Conservation (phyloP, 2,329 filamentous ascomycete species). For the Cladosporium oxysporum region DNA sequence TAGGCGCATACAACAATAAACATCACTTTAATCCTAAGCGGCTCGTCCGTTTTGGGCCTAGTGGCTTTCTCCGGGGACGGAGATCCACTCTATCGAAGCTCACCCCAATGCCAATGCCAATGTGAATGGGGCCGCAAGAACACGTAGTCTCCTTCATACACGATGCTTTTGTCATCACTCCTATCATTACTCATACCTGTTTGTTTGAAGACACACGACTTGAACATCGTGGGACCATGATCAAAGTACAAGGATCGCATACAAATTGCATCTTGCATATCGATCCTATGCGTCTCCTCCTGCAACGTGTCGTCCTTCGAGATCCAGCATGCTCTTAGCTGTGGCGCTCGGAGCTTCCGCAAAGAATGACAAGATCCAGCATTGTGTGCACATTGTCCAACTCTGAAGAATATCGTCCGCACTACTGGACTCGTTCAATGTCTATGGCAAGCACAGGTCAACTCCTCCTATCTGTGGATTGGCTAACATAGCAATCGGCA, state of each 20-base stretch:
- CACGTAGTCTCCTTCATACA: background rate
- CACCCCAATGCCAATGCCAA: background rate
- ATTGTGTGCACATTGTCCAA: background rate
- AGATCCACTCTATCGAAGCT: background rate
- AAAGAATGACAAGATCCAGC: background rate
- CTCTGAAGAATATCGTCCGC: background rate
- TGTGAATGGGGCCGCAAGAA: background rate
- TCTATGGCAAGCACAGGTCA: background rate
- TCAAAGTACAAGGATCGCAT: background rate
- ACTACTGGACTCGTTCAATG: background rate
- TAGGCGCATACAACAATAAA: background rate
- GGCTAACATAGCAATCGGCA: background rate
- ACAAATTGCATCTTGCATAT: background rate
- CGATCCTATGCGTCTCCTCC: background rate
- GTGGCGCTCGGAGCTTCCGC: background rate
- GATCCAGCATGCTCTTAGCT: background rate
- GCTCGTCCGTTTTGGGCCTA: background rate
- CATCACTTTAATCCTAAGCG: background rate
- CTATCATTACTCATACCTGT: background rate
- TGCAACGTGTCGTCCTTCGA: background rate
- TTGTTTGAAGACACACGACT: background rate
- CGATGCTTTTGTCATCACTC: background rate
- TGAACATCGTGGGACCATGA: background rate
- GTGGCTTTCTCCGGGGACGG: background rate
- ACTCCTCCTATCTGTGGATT: background rate